Evolutionary conservation across 306 rosid species (phyloP), one percentile per base, ranked within the genome.

Genomic region (Quercus variabilis): DNA sequence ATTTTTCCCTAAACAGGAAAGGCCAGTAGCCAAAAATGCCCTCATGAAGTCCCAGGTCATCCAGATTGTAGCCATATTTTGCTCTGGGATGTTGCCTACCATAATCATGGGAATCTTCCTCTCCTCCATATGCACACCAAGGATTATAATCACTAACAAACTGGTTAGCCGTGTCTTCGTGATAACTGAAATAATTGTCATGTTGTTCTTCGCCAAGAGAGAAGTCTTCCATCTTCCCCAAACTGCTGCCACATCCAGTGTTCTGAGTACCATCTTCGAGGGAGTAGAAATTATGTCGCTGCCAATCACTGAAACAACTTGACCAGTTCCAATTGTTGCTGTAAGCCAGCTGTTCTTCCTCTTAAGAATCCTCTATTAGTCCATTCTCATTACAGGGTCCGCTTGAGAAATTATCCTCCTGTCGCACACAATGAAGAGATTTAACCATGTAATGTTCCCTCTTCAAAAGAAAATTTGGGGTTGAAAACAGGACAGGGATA

Each of bases 21-120:
- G 90, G 86, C 82, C 84, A 78, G 55, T 88, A 68, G 35, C 87
- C 90, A 4, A 84, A 76, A 14, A 85, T 54, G 35, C 83, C 28
- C 33, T 80, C 87, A 43, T 2, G 76, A 26, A 82, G 20, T 25
- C 60, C 83, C 13, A 72, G 49, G 15, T 69, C 91, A 21, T 54
- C 77, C 23, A 41, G 28, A 10, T 6, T 7, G 43, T 73, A 28
- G 46, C 59, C 77, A 25, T 31, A n/a, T n/a, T 63, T 19, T 13
- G 46, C 13, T 69, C 38, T 73, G 8, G 77, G 21, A 55, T 80
- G 85, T 23, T 77, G 85, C 69, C 18, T 73, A 57, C 30, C 28
- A 7, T 73, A 18, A 49, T 54, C 64, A 1, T 51, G 20, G n/a
- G 31, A 21, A 20, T 75, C 65, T 18, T 74, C 69, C 49, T 79